Evolutionary conservation across 2,329 filamentous ascomycete genomes (phyloP).

Genomic region (Elsinoe arachidis): DNA sequence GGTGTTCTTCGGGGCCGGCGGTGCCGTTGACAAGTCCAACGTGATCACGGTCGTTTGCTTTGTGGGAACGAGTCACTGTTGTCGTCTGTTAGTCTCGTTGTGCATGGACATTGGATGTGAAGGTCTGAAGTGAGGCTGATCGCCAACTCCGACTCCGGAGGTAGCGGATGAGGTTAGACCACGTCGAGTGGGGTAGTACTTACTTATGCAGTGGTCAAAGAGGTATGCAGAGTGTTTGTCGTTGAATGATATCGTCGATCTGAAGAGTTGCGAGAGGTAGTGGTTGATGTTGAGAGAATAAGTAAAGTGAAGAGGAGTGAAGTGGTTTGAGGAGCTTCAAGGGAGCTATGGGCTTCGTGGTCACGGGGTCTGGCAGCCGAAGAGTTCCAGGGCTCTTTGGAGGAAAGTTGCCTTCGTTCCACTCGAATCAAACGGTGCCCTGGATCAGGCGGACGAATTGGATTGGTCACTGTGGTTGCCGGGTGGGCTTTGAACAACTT

Average conservation of each 20-base stretch:
- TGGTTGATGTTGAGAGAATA: background rate
- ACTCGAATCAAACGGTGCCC: slow-evolving; percentile 7
- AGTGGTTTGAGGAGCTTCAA: background rate
- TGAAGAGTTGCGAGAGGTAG: background rate
- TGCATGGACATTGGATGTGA: background rate
- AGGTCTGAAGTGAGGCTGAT: background rate
- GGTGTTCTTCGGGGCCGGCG: slow-evolving; percentile 57
- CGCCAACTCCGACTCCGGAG: slow-evolving; percentile 1
- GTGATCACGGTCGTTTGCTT: slow-evolving; percentile 89
- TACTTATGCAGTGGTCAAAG: slow-evolving; percentile 1
- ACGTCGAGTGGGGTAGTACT: background rate
- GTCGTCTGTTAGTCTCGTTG: background rate
- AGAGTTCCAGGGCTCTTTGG: background rate
- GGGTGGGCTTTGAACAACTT: background rate
- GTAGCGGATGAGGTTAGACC: background rate
- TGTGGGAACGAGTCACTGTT: slow-evolving; percentile 94
- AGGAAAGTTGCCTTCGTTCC: background rate
- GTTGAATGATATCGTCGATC: background rate
- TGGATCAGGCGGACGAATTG: background rate
- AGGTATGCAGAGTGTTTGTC: background rate
- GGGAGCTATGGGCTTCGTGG: background rate
- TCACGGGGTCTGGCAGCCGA: slow-evolving; percentile 4
- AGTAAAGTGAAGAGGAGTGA: slow-evolving; percentile 7
- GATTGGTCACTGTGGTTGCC: background rate
- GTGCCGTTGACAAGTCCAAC: slow-evolving; percentile 67